These are phyloP conservation scores for Xylaria intraflava DNA, from an alignment of 495 filamentous ascomycete species.

Conservation along the genomic window DNA sequence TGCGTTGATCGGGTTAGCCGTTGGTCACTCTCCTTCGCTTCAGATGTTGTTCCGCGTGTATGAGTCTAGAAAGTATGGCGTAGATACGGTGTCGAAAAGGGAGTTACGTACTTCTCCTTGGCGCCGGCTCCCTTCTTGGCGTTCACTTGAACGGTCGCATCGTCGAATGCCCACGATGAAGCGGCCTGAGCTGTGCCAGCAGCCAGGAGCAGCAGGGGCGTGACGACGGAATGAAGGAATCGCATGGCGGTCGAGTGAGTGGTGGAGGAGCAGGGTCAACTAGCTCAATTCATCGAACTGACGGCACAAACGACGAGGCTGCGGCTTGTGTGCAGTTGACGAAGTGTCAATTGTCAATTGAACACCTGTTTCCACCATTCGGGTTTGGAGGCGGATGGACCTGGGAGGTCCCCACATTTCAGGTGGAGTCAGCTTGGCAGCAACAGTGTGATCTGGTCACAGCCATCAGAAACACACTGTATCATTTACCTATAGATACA, in stretches of 20 bases:
- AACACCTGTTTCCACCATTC: conserved; percentile 12
- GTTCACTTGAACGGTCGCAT: conserved; percentile 73
- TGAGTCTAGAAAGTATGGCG: background rate
- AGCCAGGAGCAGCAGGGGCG: conserved; percentile 41
- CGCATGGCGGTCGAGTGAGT: conserved; percentile 33
- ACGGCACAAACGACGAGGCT: background rate
- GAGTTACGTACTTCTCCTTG: conserved; percentile 63
- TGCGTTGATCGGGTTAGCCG: conserved; percentile 29
- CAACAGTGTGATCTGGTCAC: no score
- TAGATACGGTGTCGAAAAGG: background rate
- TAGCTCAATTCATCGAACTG: conserved; percentile 2
- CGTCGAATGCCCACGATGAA: conserved; percentile 76
- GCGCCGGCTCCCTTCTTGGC: conserved; percentile 58
- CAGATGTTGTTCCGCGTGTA: background rate
- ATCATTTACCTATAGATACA: no score
- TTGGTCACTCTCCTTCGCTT: background rate
- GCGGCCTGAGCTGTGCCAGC: conserved; percentile 51
- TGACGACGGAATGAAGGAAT: conserved; percentile 43
- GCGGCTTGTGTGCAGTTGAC: background rate
- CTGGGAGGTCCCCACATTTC: background rate
- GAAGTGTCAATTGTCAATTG: conserved; percentile 7
- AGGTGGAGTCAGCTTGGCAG: background rate
- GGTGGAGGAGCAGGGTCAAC: background rate
- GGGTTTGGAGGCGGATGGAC: background rate
- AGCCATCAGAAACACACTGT: background rate